phyloP scores from a whole-genome alignment of 1,284 basidiomycete genomes.

The Bjerkandera adusta region DNA sequence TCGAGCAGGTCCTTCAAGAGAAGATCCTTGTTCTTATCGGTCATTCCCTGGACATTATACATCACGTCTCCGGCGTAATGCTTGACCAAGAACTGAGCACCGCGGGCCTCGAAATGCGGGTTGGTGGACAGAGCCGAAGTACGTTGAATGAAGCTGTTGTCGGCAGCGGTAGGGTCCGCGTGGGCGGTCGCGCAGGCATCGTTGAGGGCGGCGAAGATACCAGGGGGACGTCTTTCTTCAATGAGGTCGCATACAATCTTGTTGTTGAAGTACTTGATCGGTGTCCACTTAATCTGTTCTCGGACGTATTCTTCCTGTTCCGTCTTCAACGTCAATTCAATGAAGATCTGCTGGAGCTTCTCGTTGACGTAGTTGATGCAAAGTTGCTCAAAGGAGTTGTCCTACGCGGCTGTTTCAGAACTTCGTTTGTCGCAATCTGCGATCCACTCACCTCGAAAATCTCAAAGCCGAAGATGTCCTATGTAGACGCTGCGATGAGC shows the following conservation, averaged over 20 bases:
- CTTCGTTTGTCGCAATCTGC: constrained; percentile 2
- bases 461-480: constrained; percentile 98
- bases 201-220: constrained; percentile 97
- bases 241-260: constrained; percentile 98
- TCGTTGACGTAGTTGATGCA: constrained; percentile 99
- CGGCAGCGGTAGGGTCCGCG: constrained; percentile 94
- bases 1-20: constrained; percentile 95
- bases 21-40: constrained; percentile 99
- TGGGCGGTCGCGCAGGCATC: constrained; percentile 99
- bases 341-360: constrained; percentile 98
- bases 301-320: constrained; percentile 99
- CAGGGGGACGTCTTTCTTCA: constrained; percentile 94
- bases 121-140: constrained; percentile 80
- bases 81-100: constrained; percentile 85
- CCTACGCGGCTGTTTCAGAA: constrained; percentile 47
- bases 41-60: constrained; percentile 98
- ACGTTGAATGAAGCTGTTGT: constrained; percentile 96
- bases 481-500: constrained; percentile 2
- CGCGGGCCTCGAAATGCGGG: constrained; percentile 91
- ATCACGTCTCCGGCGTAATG: constrained; percentile 99
- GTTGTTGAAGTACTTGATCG: constrained; percentile 97
- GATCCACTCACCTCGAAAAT: constrained; percentile 77
- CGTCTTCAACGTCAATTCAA: constrained; percentile 97
- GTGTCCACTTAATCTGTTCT: constrained; percentile 99
- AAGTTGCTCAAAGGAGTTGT: constrained; percentile 98